Evolutionary conservation across 2,329 filamentous ascomycete genomes (phyloP).

Genomic region (Cercospora canescens): DNA sequence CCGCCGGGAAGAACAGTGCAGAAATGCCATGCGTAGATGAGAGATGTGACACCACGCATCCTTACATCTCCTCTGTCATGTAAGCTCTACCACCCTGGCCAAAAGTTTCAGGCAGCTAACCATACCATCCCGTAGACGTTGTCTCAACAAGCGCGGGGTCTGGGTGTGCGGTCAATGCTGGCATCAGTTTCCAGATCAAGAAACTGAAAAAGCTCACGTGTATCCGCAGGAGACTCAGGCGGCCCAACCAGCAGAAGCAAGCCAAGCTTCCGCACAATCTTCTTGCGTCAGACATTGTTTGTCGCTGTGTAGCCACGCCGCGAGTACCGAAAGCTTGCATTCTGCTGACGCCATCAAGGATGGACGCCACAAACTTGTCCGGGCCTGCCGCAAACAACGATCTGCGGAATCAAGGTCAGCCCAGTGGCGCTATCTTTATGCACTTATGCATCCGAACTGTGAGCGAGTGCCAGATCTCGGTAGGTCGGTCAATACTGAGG

Average conservation of each 20-base stretch:
- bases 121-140: background rate
- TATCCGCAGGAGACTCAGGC: too few species aligned
- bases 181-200: background rate
- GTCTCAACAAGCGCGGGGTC: background rate
- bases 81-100: background rate
- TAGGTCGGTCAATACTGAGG: background rate
- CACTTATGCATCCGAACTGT: background rate
- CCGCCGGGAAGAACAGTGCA: background rate
- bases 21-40: background rate
- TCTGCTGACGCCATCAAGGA: background rate
- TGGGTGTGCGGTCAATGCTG: background rate
- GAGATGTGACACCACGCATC: background rate
- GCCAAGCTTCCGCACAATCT: too few species aligned
- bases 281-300: background rate
- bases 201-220: background rate
- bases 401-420: background rate
- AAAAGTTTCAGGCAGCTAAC: background rate
- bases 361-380: background rate
- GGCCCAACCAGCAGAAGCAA: background rate
- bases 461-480: background rate
- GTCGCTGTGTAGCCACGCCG: background rate
- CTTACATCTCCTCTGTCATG: background rate
- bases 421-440: background rate
- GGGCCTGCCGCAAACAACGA: background rate
- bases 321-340: background rate